Evolutionary conservation across 371 early-diverging fungal genomes (phyloP).

Genomic region (Rhizomucor miehei): DNA sequence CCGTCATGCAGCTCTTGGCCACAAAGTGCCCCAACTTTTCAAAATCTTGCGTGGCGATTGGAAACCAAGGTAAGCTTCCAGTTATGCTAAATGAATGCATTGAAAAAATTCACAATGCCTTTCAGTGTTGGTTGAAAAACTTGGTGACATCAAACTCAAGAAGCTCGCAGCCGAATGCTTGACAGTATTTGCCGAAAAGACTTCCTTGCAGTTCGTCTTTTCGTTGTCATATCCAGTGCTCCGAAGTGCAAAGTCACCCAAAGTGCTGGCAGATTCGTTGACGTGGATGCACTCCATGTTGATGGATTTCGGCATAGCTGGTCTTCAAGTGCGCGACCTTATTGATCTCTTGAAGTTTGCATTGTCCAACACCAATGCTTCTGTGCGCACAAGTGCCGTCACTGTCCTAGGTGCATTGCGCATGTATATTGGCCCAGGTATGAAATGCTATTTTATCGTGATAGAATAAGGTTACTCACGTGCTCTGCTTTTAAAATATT

Average conservation of each 20-base stretch:
- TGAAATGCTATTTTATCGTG: neutral
- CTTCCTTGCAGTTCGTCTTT: slow-evolving; percentile 78
- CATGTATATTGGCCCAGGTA: slow-evolving; percentile 82
- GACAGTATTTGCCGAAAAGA: slow-evolving; percentile 68
- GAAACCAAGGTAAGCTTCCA: slow-evolving; percentile 50
- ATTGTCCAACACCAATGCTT: slow-evolving; percentile 78
- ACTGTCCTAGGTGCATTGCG: slow-evolving; percentile 77
- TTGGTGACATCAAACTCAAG: slow-evolving; percentile 93
- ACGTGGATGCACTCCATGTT: slow-evolving; percentile 79
- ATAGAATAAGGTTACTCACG: neutral
- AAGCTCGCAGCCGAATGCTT: slow-evolving; percentile 79
- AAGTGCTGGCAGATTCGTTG: slow-evolving; percentile 82
- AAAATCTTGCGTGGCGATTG: slow-evolving; percentile 75
- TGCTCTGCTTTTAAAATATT: neutral
- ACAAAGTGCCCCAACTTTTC: slow-evolving; percentile 60
- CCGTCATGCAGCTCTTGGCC: slow-evolving; percentile 67
- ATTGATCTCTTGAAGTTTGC: slow-evolving; percentile 81
- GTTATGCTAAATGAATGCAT: neutral
- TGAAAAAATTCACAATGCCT: neutral
- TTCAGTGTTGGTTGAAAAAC: slow-evolving; percentile 78
- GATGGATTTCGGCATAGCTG: slow-evolving; percentile 85
- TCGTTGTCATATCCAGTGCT: slow-evolving; percentile 75
- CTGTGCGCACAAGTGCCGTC: slow-evolving; percentile 79
- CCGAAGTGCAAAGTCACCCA: slow-evolving; percentile 84
- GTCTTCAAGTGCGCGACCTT: slow-evolving; percentile 73